Base-by-base conservation (phyloP, 179 eudicot species). In the Patellifolia procumbens region DNA sequence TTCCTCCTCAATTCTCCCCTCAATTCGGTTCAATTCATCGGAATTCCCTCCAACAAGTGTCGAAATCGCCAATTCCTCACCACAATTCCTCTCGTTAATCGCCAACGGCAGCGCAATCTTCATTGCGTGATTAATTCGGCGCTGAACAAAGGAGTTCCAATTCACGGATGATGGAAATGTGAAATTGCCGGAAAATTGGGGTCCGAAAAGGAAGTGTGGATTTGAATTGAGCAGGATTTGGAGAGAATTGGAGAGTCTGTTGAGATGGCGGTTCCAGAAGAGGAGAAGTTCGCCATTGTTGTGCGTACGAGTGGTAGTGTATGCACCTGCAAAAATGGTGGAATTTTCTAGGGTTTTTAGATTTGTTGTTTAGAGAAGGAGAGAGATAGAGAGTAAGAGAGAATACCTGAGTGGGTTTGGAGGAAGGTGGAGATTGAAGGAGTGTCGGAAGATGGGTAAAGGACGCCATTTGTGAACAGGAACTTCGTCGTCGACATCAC, bases 281-380 rank as follows among this genome's bases (percentile, higher is more conserved):
- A 92, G 81, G 74, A 95, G 43, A 68, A 72, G 37, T 24, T 85
- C 81, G 34, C 85, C 90, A 59, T 89, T 80, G 78, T 76, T 82
- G 83, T 89, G 86, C 26, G 99, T 95, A 58, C 99, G 90, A 61
- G 97, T 88, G n/a, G 97, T 91, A 20, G 99, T 95, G 82, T 95
- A 95, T 63, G 99, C 97, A 76, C 98, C 98, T 93, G 90, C 34
- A 39, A 58, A 28, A 7, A 19, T 42, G 76, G 34, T 68, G 8
- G 53, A 53, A 61, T 37, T 39, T 37, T 28, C 13, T 31, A 42
- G 76, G 76, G 79, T 52, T 70, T 39, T 16, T 20, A 72, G 11
- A 17, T 43, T 16, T 22, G 42, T n/a, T n/a, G n/a, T 0, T 32
- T 7, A 32, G 15, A 13, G 34, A 26, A 15, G 24, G 52, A 35